A percentile compares a stretch with the other conserved stretches of the same genome.
Conservation (phyloP, 352 stramenopile species). For the Blastocystis sp. region DNA sequence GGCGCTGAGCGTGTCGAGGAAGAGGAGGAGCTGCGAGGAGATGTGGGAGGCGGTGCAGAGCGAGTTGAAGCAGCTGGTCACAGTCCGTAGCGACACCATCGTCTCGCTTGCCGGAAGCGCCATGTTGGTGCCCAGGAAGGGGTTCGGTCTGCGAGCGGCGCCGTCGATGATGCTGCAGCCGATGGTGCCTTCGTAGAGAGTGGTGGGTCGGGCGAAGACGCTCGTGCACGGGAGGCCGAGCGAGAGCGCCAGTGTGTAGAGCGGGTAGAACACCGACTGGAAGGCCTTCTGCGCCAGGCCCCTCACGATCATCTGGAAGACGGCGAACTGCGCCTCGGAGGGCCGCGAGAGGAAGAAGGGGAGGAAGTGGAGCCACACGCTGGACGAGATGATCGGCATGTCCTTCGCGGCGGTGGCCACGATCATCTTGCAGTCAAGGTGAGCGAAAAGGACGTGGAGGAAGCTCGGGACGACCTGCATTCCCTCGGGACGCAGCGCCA, state of each 20-base stretch:
- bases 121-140: too few relatives aligned
- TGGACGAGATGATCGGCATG: too few relatives aligned
- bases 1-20: neutral
- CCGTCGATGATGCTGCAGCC: too few relatives aligned
- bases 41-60: neutral
- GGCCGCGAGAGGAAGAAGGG: neutral
- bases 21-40: neutral
- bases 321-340: neutral
- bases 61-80: neutral
- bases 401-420: neutral
- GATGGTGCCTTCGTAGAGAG: too few relatives aligned
- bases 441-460: neutral
- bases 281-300: neutral
- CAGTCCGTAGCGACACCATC: too few relatives aligned
- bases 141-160: too few relatives aligned
- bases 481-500: neutral
- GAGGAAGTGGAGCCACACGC: neutral
- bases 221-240: neutral
- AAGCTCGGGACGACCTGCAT: neutral
- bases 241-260: neutral
- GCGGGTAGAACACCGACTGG: conserved; percentile 11
- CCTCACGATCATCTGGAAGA: neutral
- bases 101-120: too few relatives aligned
- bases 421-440: neutral
- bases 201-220: neutral